Evolutionary conservation across 2,329 filamentous ascomycete species (phyloP), one percentile per base, ranked within the genome.

Genomic region (Paracorniculantispora psalliotae): DNA sequence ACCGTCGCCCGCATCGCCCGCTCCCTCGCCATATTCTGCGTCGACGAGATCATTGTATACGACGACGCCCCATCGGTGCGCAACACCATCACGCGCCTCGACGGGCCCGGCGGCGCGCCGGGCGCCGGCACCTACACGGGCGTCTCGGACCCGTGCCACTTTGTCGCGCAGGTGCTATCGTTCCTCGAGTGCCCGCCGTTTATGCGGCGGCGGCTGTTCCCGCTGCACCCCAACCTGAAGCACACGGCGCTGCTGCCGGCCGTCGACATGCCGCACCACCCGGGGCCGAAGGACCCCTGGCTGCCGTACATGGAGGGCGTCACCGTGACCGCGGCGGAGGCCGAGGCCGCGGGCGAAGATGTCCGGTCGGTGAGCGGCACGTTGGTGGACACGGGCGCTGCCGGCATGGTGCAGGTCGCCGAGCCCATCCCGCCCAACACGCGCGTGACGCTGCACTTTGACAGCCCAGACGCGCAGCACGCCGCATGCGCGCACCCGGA

Each of bases 181-280:
- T 96, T 92, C 73, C 83, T 96, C 61, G 91, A 96, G 72, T 89
- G 89, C 4, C 91, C 91, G 30, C 90, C 91, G 1, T 88, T 94
- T 72, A 85, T 96, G 73, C 85, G 90, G 66, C 87, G 86, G 69
- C 74, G 80, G 2, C 79, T 96, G 3, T 93, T 96, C 66, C 87
- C 88, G 1, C 77, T 92, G 62, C 91, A 96, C 68, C 86, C 89
- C 10, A 92, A 96, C 68, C 78, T 96, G 44, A 79, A 84, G 41
- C 84, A 84, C 13, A 90, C 89, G 41, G 90, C 90, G 8, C 79
- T 87, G 41, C 76, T 96, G 28, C 89, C 89, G 0, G 90, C 84
- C 67, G 76, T 96, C 59, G 91, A 96, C 70, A 91, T 94, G 81
- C 91, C 91, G 17, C 90, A 93, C 70, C 91, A 96, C 72, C 79